Base-by-base conservation (phyloP, 768 basidiomycete genomes). In the Cystofilobasidium ferigula region DNA sequence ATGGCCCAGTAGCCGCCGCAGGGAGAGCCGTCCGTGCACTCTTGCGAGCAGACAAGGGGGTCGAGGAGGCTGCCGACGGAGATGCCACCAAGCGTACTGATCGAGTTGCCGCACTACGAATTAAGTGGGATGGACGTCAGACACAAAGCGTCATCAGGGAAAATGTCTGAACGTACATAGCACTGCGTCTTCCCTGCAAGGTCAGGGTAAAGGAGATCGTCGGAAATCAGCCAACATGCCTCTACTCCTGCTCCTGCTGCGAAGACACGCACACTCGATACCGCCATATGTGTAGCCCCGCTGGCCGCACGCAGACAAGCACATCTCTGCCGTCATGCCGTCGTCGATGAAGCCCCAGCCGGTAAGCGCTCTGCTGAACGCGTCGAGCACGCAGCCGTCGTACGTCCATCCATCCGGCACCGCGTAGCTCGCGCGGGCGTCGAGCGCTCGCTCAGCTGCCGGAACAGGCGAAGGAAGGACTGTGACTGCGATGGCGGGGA, bases 1-100 rank as follows among this genome's bases (percentile, higher is more conserved):
- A 67, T 38, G 13, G 59, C 28, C 59, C 60, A 67, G 22, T 26
- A 62, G 28, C 65, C 65, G 51, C 65, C 65, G 36, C 65, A 67
- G 10, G 30, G 35, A 12, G 65, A 61, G n/a, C 64, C 64, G 26
- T 66, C 64, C 51, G 26, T 8, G 38, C 60, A 43, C 13, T n/a
- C n/a, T 3, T 34, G n/a, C n/a, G 24, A 28, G 53, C 65, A 62
- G 3, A 24, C n/a, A 26, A 43, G 16, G 26, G 20, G 30, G 8
- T 5, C 59, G 32, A 60, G 47, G 10, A 45, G 5, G 24, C 42
- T 30, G 51, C 60, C 65, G 38, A 60, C n/a, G 6, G 8, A 6
- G 36, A 45, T 28, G 24, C 38, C 38, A 14, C 30, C 58, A 20
- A 18, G 16, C 7, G 58, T 10, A 1, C 22, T 43, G 20, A 42